phyloP scores from a whole-genome alignment of 495 filamentous ascomycete species.

The Penicillium paradoxum region DNA sequence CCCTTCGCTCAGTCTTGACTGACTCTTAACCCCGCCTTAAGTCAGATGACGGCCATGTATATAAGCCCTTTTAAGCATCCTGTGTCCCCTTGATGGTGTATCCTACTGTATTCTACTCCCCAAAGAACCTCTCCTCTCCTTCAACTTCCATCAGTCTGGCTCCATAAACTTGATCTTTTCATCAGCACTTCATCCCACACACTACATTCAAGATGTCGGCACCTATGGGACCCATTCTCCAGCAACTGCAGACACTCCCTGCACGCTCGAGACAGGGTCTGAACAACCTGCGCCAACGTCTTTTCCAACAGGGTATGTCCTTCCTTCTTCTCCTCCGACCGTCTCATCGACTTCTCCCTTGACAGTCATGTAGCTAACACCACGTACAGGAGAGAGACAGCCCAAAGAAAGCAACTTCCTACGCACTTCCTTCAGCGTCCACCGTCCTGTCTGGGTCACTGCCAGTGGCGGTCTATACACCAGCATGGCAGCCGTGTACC shows the following conservation, averaged over 20 bases:
- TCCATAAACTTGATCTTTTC: constrained; percentile 5
- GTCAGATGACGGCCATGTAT: constrained; percentile 25
- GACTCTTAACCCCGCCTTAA: constrained; percentile 23
- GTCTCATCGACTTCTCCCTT: neutral
- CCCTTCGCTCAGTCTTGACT: constrained; percentile 12
- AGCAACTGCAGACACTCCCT: constrained; percentile 21
- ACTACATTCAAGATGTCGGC: constrained; percentile 21
- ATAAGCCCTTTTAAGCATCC: constrained; percentile 6
- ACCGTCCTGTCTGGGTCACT: constrained; percentile 41
- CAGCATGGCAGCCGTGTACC: constrained; percentile 32
- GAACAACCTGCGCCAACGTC: constrained; percentile 25
- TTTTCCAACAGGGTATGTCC: constrained; percentile 31
- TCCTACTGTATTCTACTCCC: too few species aligned
- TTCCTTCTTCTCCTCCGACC: neutral
- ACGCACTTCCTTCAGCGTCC: constrained; percentile 34
- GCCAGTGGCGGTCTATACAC: constrained; percentile 39
- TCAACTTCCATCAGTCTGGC: constrained; percentile 1
- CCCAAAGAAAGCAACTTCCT: constrained; percentile 30
- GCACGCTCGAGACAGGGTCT: constrained; percentile 27
- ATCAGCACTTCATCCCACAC: neutral
- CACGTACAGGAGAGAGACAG: constrained; percentile 24
- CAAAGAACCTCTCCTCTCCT: constrained; percentile 12
- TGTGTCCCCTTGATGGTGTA: neutral
- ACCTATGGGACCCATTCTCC: constrained; percentile 20
- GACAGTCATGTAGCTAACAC: constrained; percentile 7